A percentile compares a stretch with the other conserved stretches of the same genome.
Evolutionary conservation across 2,329 filamentous ascomycete genomes (phyloP).

Genomic region (Hymenoscyphus scutula): DNA sequence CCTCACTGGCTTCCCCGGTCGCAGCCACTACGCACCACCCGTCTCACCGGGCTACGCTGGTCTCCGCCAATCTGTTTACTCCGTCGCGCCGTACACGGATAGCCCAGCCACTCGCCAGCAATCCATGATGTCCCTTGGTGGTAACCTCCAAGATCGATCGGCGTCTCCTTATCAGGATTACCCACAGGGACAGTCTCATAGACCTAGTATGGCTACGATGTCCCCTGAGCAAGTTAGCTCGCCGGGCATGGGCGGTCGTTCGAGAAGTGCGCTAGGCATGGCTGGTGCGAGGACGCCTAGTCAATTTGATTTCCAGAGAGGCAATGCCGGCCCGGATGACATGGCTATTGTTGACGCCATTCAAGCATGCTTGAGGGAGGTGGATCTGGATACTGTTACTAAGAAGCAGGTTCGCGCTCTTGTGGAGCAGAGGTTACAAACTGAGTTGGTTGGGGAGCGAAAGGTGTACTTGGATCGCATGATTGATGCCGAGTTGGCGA

Average conservation of each 20-base stretch:
- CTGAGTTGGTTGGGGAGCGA: slow-evolving; percentile 81
- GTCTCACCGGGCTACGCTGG: slow-evolving; percentile 71
- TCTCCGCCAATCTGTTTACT: slow-evolving; percentile 39
- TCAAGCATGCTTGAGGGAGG: slow-evolving; percentile 75
- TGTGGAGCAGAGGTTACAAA: slow-evolving; percentile 90
- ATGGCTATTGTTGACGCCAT: slow-evolving; percentile 80
- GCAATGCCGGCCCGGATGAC: slow-evolving; percentile 68
- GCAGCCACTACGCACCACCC: slow-evolving; percentile 72
- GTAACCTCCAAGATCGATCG: slow-evolving; percentile 46
- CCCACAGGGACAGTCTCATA: slow-evolving; percentile 43
- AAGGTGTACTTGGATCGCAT: slow-evolving; percentile 86
- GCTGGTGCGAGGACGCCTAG: slow-evolving; percentile 46
- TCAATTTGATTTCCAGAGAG: slow-evolving; percentile 60
- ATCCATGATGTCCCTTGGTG: slow-evolving; percentile 65
- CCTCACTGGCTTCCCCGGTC: slow-evolving; percentile 75
- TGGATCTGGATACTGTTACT: slow-evolving; percentile 93
- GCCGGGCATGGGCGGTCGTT: slow-evolving; percentile 40
- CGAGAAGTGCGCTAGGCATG: slow-evolving; percentile 45
- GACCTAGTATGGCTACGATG: slow-evolving; percentile 59
- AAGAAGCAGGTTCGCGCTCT: slow-evolving; percentile 95
- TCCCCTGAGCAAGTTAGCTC: slow-evolving; percentile 30
- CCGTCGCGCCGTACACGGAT: slow-evolving; percentile 47
- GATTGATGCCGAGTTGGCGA: slow-evolving; percentile 91
- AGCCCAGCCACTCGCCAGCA: slow-evolving; percentile 58
- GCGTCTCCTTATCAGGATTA: slow-evolving; percentile 59